A percentile compares a stretch with the other conserved stretches of the same genome.
These are phyloP conservation scores for Solanum peruvianum DNA, from an alignment of 257 asterid species.

Conservation along the genomic window DNA sequence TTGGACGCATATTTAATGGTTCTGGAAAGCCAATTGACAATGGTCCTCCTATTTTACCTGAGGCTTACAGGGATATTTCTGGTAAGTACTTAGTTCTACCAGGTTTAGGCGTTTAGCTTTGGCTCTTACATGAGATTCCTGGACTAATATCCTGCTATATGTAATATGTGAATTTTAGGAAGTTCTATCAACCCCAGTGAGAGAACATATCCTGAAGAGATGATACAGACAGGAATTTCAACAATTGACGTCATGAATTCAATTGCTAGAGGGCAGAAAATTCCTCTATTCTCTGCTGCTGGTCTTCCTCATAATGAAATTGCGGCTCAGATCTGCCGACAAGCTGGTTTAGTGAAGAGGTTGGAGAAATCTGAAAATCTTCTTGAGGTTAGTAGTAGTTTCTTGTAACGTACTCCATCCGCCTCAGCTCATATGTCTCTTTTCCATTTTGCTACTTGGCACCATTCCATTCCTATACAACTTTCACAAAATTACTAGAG, in stretches of 20 bases:
- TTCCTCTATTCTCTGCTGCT: slow-evolving; percentile 96
- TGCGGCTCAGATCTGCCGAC: slow-evolving; percentile 98
- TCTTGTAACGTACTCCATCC: neutral
- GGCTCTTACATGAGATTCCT: neutral
- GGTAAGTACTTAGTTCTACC: slow-evolving; percentile 37
- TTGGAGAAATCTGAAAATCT: slow-evolving; percentile 83
- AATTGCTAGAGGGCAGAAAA: slow-evolving; percentile 96
- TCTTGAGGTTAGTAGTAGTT: slow-evolving; percentile 48
- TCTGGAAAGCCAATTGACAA: slow-evolving; percentile 89
- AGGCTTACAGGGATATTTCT: slow-evolving; percentile 97
- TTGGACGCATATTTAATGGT: slow-evolving; percentile 45
- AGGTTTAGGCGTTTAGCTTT: neutral
- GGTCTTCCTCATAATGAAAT: slow-evolving; percentile 99
- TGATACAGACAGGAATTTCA: slow-evolving; percentile 97
- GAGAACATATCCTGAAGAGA: slow-evolving; percentile 98
- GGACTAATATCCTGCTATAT: neutral
- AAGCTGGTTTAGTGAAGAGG: slow-evolving; percentile 96
- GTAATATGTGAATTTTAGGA: slow-evolving; percentile 33
- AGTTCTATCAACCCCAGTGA: slow-evolving; percentile 99
- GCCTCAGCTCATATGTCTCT: neutral
- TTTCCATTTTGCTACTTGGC: neutral
- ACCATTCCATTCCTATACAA: neutral
- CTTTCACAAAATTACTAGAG: neutral
- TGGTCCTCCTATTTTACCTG: slow-evolving; percentile 97
- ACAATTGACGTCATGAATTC: slow-evolving; percentile 99